Evolutionary conservation across 2,329 filamentous ascomycete species (phyloP), one percentile per base, ranked within the genome.

Genomic region (Alternaria infectoria): DNA sequence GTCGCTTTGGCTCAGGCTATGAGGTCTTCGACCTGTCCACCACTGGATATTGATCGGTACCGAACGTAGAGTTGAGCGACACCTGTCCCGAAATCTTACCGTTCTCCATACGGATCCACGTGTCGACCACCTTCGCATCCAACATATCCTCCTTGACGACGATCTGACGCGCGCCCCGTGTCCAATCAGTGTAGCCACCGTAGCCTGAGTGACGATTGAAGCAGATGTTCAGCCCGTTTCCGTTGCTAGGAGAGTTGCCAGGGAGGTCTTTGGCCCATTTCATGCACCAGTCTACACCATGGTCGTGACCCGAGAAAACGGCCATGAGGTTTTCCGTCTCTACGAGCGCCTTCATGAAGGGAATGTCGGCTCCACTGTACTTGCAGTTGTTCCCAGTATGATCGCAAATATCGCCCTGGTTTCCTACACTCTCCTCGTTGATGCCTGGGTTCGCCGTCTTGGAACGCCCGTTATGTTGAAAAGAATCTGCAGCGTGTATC

Each of bases 131-230:
- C 19, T 72, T 69, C 11, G 78, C 66, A 6, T 70, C 69, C 15
- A 87, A 70, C 21, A 76, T 76, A 1, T 79, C 73, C 44, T 86
- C 80, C 2, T 82, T 78, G 2, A 90, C 67, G 3, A 82, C 68
- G 12, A 91, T 78, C 68, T 90, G 86, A 1, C 88, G 81, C 5
- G 84, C 83, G 2, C 90, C 90, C 0, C 90, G 85, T 10, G 85
- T 84, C 86, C 87, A 91, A 49, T 83, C 68, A 0, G 89, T 88
- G 68, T 92, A 92, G 0, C 90, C 90, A 0, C 90, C 90, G 59
- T 92, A 92, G 0, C 90, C 90, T 0, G 88, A 86, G 68, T 90
- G 89, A 67, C 90, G 87, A 6, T 88, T 88, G 67, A 87, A 88
- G 70, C 90, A 91, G 68, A 85, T 62, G 46, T 79, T 74, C 6